These are phyloP conservation scores for Nelumbo lutea DNA, from an alignment of 164 flowering plant genomes.

Conservation along the genomic window DNA sequence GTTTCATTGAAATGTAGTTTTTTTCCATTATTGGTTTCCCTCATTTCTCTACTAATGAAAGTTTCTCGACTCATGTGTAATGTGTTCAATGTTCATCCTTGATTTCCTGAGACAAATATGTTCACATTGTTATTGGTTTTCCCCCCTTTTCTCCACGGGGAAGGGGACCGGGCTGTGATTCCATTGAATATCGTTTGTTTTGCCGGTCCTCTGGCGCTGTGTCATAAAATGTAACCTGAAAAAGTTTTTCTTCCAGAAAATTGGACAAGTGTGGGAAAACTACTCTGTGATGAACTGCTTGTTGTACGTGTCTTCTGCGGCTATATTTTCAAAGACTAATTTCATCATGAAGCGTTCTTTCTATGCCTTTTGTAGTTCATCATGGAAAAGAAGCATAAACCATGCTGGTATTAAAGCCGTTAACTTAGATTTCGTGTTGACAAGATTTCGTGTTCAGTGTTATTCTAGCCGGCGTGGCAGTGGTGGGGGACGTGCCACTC, in stretches of 20 bases:
- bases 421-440: conserved; percentile 22
- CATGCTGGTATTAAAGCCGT: conserved; percentile 25
- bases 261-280: conserved; percentile 15
- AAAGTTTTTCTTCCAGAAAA: conserved; percentile 7
- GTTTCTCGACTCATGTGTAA: too few species aligned
- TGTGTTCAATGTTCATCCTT: too few species aligned
- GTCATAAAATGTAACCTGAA: conserved; percentile 1
- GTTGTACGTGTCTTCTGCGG: conserved; percentile 33
- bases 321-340: conserved; percentile 30
- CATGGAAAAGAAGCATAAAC: conserved; percentile 29
- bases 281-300: conserved; percentile 50
- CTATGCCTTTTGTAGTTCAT: conserved; percentile 13
- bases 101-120: too few species aligned
- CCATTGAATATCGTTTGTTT: not conserved
- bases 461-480: conserved; percentile 36
- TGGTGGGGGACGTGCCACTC: conserved; percentile 4
- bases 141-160: too few species aligned
- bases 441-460: conserved; percentile 36
- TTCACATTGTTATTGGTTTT: too few species aligned
- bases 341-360: conserved; percentile 23
- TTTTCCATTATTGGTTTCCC: too few species aligned
- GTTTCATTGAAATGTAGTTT: too few species aligned
- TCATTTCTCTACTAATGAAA: too few species aligned
- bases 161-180: too few species aligned
- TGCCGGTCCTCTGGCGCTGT: not conserved